A percentile compares a stretch with the other conserved stretches of the same genome.
Evolutionary conservation across 2,329 filamentous ascomycete species (phyloP).

Genomic region (Ceratocystis harringtonii): DNA sequence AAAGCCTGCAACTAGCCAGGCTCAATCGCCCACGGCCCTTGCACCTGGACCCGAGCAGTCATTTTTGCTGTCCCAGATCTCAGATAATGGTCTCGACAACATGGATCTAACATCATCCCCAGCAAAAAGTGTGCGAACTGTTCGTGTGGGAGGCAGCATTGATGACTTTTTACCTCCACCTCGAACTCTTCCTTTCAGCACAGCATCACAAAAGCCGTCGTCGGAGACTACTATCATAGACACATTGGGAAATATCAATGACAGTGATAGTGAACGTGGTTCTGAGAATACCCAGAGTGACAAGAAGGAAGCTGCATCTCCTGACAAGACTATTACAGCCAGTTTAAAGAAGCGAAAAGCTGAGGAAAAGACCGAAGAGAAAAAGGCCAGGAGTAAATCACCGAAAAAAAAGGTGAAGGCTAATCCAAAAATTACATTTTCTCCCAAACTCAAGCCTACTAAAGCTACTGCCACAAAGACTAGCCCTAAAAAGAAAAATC

Average conservation of each 20-base stretch:
- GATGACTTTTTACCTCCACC: constrained; percentile 13
- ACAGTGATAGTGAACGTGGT: not conserved
- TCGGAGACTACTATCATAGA: not conserved
- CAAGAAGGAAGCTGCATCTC: not conserved
- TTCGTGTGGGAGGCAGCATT: not conserved
- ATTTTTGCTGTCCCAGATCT: not conserved
- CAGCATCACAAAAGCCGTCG: not conserved
- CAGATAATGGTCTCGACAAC: not conserved
- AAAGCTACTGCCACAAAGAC: not conserved
- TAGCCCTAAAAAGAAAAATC: not conserved
- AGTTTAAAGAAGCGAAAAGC: not conserved
- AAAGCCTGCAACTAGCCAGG: not conserved
- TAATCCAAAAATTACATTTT: not conserved
- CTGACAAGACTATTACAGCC: no score
- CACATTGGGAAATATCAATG: not conserved
- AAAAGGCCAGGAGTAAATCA: not conserved
- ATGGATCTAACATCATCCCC: not conserved
- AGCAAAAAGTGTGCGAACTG: no score
- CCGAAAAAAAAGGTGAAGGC: not conserved
- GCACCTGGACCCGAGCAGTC: not conserved
- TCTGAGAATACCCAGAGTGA: not conserved
- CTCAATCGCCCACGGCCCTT: not conserved
- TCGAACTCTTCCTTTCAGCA: constrained; percentile 12
- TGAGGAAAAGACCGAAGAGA: not conserved
- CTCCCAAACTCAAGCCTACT: not conserved